Conservation (phyloP, 176 grass and related monocot species). For the Oryza australiensis region DNA sequence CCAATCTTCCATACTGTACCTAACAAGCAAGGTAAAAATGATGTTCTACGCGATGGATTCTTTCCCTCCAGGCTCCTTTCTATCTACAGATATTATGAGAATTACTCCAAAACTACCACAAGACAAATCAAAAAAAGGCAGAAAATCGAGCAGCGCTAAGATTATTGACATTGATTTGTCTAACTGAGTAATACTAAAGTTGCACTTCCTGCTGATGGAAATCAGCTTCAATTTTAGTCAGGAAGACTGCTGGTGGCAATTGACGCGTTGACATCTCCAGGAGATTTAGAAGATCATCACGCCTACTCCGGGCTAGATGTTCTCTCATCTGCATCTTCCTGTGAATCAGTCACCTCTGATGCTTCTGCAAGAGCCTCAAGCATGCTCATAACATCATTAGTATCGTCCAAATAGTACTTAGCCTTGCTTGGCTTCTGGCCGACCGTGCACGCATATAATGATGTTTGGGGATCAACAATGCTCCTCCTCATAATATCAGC, state of each 20-base stretch:
- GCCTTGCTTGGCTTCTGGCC: slow-evolving; percentile 80
- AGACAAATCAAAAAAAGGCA: slow-evolving; percentile 14
- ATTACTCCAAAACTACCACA: slow-evolving; percentile 30
- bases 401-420: slow-evolving; percentile 66
- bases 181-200: slow-evolving; percentile 33
- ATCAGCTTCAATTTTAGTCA: slow-evolving; percentile 17
- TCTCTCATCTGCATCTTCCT: slow-evolving; percentile 10
- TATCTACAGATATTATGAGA: slow-evolving; percentile 21
- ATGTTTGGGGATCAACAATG: slow-evolving; percentile 44
- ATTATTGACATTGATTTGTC: slow-evolving; percentile 50
- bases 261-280: slow-evolving; percentile 8
- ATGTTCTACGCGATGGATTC: slow-evolving; percentile 14
- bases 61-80: slow-evolving; percentile 22
- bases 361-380: slow-evolving; percentile 64
- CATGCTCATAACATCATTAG: slow-evolving; percentile 59
- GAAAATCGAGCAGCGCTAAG: slow-evolving; percentile 37
- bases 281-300: slow-evolving; percentile 27
- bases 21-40: slow-evolving; percentile 30
- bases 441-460: slow-evolving; percentile 63
- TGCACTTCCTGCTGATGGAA: background rate
- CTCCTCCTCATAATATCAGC: slow-evolving; percentile 47
- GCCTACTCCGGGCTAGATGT: slow-evolving; percentile 11
- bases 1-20: slow-evolving; percentile 21
- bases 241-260: slow-evolving; percentile 10
- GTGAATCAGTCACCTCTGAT: slow-evolving; percentile 33